phyloP scores from a whole-genome alignment of 306 rosid genomes.

The Pyrus betulifolia region DNA sequence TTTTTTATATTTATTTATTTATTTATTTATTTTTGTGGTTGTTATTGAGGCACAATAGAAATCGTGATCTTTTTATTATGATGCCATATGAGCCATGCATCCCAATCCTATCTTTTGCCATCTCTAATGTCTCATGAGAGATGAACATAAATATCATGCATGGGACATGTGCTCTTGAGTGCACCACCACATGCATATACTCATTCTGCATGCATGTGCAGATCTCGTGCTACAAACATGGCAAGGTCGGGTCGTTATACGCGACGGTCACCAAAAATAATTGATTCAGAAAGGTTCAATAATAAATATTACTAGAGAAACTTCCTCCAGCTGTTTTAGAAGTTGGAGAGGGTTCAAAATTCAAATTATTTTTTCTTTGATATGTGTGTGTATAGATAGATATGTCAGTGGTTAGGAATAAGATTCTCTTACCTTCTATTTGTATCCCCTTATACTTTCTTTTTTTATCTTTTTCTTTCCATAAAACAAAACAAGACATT shows the following conservation, averaged over 20 bases:
- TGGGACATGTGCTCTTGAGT: slow-evolving; percentile 44
- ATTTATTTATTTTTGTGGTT: slow-evolving; percentile 3
- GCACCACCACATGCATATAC: slow-evolving; percentile 6
- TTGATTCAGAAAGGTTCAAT: not conserved
- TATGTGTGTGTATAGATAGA: no score
- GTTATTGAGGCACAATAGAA: slow-evolving; percentile 1
- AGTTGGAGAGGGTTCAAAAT: no score
- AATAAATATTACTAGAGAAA: no score
- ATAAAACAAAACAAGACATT: no score
- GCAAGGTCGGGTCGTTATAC: slow-evolving; percentile 41
- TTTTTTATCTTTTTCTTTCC: no score
- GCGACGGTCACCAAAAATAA: slow-evolving; percentile 9
- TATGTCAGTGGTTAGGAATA: no score
- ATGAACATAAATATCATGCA: slow-evolving; percentile 21
- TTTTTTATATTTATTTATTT: not conserved
- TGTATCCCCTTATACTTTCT: no score
- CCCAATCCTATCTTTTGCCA: not conserved
- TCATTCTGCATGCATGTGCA: slow-evolving; percentile 40
- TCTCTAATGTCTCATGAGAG: not conserved
- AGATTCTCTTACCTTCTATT: no score
- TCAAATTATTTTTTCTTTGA: no score
- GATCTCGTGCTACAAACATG: slow-evolving; percentile 67
- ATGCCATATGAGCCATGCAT: not conserved
- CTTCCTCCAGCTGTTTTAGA: no score
- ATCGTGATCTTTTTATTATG: not conserved